phyloP scores from a whole-genome alignment of 257 asterid genomes.

The Nicotiana tomentosiformis region DNA sequence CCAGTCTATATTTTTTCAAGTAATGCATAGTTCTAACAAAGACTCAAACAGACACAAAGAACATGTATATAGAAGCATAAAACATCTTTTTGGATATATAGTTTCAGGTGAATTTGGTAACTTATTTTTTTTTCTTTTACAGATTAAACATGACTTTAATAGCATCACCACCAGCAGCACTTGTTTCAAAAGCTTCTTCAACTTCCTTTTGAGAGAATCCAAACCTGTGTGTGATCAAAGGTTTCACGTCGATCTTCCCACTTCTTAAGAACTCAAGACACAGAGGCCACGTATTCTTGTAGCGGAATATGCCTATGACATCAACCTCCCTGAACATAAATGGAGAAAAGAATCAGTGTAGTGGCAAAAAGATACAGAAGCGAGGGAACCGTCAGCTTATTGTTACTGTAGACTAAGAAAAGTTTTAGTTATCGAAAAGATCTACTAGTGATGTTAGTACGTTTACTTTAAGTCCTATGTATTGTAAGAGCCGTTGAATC shows the following conservation, averaged over 20 bases:
- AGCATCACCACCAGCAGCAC: conserved; percentile 82
- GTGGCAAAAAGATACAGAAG: not conserved
- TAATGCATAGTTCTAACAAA: no score
- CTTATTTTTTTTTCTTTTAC: conserved; percentile 12
- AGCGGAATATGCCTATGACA: conserved; percentile 81
- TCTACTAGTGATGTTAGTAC: not conserved
- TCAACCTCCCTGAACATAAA: conserved; percentile 68
- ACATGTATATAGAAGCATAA: not conserved
- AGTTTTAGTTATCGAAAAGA: no score
- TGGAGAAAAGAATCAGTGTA: not conserved
- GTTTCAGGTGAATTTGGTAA: not conserved
- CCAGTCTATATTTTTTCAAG: not conserved
- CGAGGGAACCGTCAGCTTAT: not conserved
- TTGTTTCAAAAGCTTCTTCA: conserved; percentile 82
- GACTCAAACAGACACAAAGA: no score
- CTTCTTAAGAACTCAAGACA: conserved; percentile 76
- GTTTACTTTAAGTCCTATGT: not conserved
- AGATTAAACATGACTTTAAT: conserved; percentile 95
- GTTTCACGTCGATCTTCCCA: conserved; percentile 88
- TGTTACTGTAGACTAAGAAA: not conserved
- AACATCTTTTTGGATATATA: not conserved
- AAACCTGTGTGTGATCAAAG: conserved; percentile 83
- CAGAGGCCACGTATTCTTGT: conserved; percentile 91
- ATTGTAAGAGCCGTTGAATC: not conserved
- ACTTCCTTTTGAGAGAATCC: conserved; percentile 76